A percentile compares a stretch with the other conserved stretches of the same genome.
These are phyloP conservation scores for Athelia psychrophila DNA, from an alignment of 1,284 basidiomycete genomes.

Conservation along the genomic window DNA sequence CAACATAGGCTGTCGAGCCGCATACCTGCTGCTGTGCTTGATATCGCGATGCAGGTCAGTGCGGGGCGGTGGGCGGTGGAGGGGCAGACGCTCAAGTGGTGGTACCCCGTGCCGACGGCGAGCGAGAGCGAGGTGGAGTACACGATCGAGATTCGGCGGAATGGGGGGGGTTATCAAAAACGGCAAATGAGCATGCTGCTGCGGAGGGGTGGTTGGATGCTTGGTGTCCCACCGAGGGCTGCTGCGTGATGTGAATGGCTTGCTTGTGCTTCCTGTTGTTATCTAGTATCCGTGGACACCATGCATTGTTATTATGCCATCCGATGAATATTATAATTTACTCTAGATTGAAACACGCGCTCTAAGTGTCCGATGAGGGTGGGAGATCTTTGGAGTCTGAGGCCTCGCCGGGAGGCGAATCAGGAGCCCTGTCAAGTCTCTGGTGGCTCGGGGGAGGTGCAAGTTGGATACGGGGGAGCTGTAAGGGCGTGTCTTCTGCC, in stretches of 20 bases:
- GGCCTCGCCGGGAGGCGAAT: not conserved
- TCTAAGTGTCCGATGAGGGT: too few relatives aligned
- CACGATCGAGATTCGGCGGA: conserved; percentile 63
- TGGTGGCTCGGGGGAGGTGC: conserved; percentile 7
- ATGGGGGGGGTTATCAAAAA: conserved; percentile 58
- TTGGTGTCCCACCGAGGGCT: conserved; percentile 2
- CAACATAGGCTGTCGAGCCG: conserved; percentile 1
- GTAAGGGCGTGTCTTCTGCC: conserved; percentile 53
- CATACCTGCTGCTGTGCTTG: conserved; percentile 28
- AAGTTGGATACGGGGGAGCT: conserved; percentile 40
- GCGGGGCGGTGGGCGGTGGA: conserved; percentile 66
- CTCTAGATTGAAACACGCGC: too few relatives aligned
- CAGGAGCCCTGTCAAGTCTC: not conserved
- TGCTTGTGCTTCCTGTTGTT: conserved; percentile 7
- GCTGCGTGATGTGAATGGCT: not conserved
- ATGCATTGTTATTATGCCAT: not conserved
- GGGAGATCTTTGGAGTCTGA: not conserved
- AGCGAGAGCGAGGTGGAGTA: conserved; percentile 50
- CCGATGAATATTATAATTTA: not conserved
- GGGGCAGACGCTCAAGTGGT: conserved; percentile 82
- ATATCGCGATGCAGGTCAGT: conserved; percentile 53
- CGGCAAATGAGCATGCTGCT: not conserved
- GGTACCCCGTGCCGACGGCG: conserved; percentile 65
- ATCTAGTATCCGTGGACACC: not conserved
- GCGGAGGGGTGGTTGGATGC: not conserved